Evolutionary conservation across 352 stramenopile genomes (phyloP).

Genomic region (Pythium aquatile): DNA sequence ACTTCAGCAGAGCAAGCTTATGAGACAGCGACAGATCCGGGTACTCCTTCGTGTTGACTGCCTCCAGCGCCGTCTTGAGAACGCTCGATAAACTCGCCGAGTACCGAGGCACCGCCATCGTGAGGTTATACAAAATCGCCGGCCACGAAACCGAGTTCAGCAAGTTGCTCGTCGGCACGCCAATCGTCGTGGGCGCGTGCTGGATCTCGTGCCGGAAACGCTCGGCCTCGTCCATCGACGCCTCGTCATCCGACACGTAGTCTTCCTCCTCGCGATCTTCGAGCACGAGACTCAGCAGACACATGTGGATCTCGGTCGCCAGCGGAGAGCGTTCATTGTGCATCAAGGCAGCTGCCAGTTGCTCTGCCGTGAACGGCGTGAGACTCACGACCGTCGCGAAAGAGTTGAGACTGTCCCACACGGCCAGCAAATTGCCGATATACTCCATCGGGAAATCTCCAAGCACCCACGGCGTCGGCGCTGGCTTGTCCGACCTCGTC

Average conservation of each 20-base stretch:
- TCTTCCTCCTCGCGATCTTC: slow-evolving; percentile 84
- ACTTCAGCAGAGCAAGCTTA: slow-evolving; percentile 73
- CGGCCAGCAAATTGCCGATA: slow-evolving; percentile 55
- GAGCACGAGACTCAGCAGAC: slow-evolving; percentile 75
- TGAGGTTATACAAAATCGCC: slow-evolving; percentile 63
- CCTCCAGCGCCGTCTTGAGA: slow-evolving; percentile 48
- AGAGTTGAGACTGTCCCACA: slow-evolving; percentile 81
- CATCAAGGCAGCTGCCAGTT: slow-evolving; percentile 54
- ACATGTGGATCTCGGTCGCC: slow-evolving; percentile 83
- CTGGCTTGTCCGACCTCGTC: slow-evolving; percentile 51
- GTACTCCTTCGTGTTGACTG: slow-evolving; percentile 54
- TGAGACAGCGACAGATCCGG: slow-evolving; percentile 45
- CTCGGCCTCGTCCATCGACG: slow-evolving; percentile 73
- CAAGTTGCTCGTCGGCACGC: slow-evolving; percentile 73
- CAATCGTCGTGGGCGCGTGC: slow-evolving; percentile 74
- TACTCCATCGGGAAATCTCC: slow-evolving; percentile 41
- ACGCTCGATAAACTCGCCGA: slow-evolving; percentile 36
- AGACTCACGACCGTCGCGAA: slow-evolving; percentile 69
- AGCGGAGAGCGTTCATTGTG: slow-evolving; percentile 46
- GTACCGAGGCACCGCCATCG: slow-evolving; percentile 69
- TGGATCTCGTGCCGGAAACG: slow-evolving; percentile 82
- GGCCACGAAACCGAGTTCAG: slow-evolving; percentile 84
- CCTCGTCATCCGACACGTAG: slow-evolving; percentile 84
- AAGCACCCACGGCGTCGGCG: slow-evolving; percentile 57
- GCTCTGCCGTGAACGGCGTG: slow-evolving; percentile 56